Base-by-base conservation (phyloP, 768 basidiomycete species). In the Leccinum ochraceum region DNA sequence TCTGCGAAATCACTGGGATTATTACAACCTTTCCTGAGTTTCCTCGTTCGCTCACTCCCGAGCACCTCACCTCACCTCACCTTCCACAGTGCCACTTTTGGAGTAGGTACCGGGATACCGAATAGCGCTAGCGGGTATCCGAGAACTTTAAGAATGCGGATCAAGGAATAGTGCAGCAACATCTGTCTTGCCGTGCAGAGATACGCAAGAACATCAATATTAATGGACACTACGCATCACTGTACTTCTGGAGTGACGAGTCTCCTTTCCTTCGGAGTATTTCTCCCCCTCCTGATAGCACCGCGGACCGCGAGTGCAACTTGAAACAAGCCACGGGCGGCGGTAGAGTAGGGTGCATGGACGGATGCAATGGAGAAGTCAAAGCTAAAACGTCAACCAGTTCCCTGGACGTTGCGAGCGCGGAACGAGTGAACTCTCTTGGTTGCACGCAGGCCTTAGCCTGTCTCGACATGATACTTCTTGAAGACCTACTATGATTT, bases 91-190 rank as follows among this genome's bases (percentile, higher is more conserved):
- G 24, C 58, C 36, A 3, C 37, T 3, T 68, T 44, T 17, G 42
- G n/a, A 20, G 42, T 8, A 49, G 62, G 55, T 53, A 74, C 53
- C 75, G 65, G 68, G 67, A 67, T 7, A 58, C 22, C 1, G 62
- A 75, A 22, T 72, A 75, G 16, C 63, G 63, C 20, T 37, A 59
- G 34, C 70, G 71, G 9, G 58, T 71, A 2, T 20, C 59, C 4
- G 57, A 66, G 1, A 71, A 71, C 2, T 22, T 46, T 6, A n/a
- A 64, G 6, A 39, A 61, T 53, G 52, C 61, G 71, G 39, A 42
- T 42, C 55, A 73, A 58, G 49, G 63, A 62, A 1, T 73, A 58
- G 71, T 66, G 69, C 6, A 53, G 61, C 30, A 52, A 56, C 2
- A 28, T 70, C 24, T 63, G 26, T n/a, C 22, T 17, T 16, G 26